Percentiles rank a stretch among this genome's conserved stretches.
These are phyloP conservation scores for Scorias spongiosa DNA, from an alignment of 2,329 filamentous ascomycete genomes.

Conservation along the genomic window DNA sequence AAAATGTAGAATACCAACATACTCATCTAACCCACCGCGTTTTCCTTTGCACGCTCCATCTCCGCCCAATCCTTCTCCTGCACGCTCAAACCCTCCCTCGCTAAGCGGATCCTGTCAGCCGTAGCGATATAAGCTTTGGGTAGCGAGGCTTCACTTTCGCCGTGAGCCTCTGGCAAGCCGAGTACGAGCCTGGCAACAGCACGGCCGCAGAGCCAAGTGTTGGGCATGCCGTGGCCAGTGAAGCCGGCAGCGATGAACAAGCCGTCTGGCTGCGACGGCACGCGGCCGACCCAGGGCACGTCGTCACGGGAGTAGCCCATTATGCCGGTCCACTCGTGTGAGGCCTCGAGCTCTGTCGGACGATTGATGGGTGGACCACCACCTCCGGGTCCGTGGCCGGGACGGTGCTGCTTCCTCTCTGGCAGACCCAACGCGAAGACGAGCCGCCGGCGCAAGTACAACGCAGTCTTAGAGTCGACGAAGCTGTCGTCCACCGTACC, in stretches of 20 bases:
- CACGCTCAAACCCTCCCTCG: conserved; percentile 11
- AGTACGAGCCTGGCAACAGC: conserved; percentile 47
- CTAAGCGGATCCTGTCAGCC: conserved; percentile 11
- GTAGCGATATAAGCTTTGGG: conserved; percentile 16
- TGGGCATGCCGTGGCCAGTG: conserved; percentile 58
- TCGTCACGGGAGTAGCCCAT: conserved; percentile 61
- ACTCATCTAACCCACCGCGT: not conserved
- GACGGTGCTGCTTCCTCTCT: conserved; percentile 11
- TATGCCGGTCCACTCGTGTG: conserved; percentile 55
- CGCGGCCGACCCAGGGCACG: conserved; percentile 53
- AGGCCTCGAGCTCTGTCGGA: conserved; percentile 23
- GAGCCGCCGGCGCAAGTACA: conserved; percentile 37
- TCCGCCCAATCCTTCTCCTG: conserved; percentile 15
- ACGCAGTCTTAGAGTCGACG: conserved; percentile 40
- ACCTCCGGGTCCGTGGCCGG: not conserved
- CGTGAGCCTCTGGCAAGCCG: conserved; percentile 17
- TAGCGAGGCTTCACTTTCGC: conserved; percentile 7
- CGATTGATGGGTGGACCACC: not conserved
- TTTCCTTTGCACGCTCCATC: conserved; percentile 6
- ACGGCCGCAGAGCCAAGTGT: conserved; percentile 50
- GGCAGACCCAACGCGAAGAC: conserved; percentile 20
- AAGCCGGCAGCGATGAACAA: conserved; percentile 27
- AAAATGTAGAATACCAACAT: no score
- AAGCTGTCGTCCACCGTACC: conserved; percentile 45
- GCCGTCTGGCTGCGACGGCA: conserved; percentile 31